Evolutionary conservation across 2,329 filamentous ascomycete species (phyloP), one percentile per base, ranked within the genome.

Genomic region (Colletotrichum cuscutae): DNA sequence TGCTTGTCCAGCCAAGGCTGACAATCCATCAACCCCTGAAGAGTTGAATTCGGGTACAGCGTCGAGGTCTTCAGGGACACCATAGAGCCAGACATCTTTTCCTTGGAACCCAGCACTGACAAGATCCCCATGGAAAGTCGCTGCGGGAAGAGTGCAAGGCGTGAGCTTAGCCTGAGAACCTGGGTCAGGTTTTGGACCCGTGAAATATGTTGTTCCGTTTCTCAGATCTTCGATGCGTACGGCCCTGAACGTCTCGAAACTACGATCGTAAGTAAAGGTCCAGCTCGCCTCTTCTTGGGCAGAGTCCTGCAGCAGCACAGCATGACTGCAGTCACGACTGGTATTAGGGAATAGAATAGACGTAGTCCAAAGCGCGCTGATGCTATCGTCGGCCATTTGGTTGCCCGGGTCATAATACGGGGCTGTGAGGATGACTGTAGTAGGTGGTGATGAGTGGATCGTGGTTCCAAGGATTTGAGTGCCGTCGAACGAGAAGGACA

Each of bases 271-370:
- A 1, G 93, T 92, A 76, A 96, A 93, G 0, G 93, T 89, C 93
- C 93, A 96, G 73, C 86, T 89, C 30, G 92, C 90, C 80, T 95
- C 93, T 67, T 91, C 89, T 52, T 89, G 84, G 62, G 83, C 85
- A 5, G 88, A 88, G 73, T 90, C 86, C 76, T 90, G 89, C 19
- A 96, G 84, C 58, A 96, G 81, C 1, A 93, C 91, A 24, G 93
- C 93, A 81, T 95, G 93, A 76, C 92, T 95, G 78, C 93, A 95
- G 76, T 94, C 92, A 62, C 91, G 89, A 76, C 92, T 94, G n/a
- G 91, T 92, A 76, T 95, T 94, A 4, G 94, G 94, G 69, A 96
- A 96, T 3, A 97, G 84, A 58, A 97, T 95, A 42, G 95, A 95
- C 0, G 93, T 95, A 7, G 94, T 96, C 94, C 94, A 97, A 78